Base-by-base conservation (phyloP, 2,329 filamentous ascomycete genomes). In the Exutisphaerella laricina region DNA sequence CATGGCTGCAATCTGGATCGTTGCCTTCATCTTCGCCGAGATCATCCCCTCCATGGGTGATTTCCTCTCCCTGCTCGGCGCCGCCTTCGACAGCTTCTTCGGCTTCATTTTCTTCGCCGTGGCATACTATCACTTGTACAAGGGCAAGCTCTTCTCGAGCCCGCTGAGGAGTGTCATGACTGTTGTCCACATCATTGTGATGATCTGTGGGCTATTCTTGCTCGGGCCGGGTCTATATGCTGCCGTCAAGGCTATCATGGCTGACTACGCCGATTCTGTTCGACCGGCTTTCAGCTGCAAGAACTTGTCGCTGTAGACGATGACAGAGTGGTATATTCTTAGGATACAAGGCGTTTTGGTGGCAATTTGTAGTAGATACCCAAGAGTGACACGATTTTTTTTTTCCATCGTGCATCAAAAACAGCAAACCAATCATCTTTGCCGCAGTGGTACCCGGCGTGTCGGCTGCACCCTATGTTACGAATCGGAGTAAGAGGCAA, bases 161-260 rank as follows among this genome's bases (percentile, higher is more conserved):
- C 35, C 58, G 1, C 43, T 51, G 0, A 61, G 68, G 41, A 63
- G 63, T 5, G 47, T 68, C 4, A 66, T 71, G 66, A 70, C 69
- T 3, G 47, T 71, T 9, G 55, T 71, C 5, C 70, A 75, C 55
- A 47, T 66, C 1, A 62, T 75, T 41, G 60, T 75, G 9, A 62
- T 75, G 66, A 8, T 60, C 29, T 46, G 46, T 21, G 72, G 72
- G 0, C 51, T 76, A 49, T 75, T 76, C 53, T 48, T 75, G 46
- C 58, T 75, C 12, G 72, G 72, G 3, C 72, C 72, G 0, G 72
- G 72, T 0, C 50, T 75, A n/a, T 75, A 75, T 55, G 71, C 72
- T 22, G 72, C 72, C 10, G 67, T 73, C 4, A 61, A 74, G 58
- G 72, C 72, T 8, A 75, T 75, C 39, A 73, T 74, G 41, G 64